These are phyloP conservation scores for Chloroidium sp. DNA, from an alignment of 163 green algal species.

Conservation along the genomic window DNA sequence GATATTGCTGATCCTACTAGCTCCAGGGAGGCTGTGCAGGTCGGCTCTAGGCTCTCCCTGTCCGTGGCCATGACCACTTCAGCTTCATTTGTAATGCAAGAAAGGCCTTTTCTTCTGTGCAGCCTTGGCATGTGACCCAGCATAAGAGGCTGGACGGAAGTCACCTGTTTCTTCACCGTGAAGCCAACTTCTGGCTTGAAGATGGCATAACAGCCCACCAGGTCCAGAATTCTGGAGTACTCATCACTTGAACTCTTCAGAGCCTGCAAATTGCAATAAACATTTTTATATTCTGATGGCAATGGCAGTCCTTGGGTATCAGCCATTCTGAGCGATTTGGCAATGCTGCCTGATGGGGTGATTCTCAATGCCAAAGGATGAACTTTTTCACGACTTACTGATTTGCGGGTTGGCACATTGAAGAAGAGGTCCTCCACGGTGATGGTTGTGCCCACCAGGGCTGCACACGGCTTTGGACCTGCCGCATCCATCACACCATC, in stretches of 20 bases:
- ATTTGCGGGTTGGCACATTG: constrained; percentile 72
- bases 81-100: too few species aligned
- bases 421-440: constrained; percentile 95
- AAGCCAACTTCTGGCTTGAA: constrained; percentile 58
- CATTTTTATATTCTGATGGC: too few species aligned
- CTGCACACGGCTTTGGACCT: constrained; percentile 57
- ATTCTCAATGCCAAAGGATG: not conserved
- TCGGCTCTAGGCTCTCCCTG: too few species aligned
- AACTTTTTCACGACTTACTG: constrained; percentile 32
- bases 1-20: too few species aligned
- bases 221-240: constrained; percentile 74
- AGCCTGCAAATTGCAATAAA: constrained; percentile 20
- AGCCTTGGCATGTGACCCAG: too few species aligned
- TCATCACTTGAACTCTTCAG: constrained; percentile 66
- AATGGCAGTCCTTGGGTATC: too few species aligned
- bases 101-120: too few species aligned
- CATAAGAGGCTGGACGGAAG: not conserved
- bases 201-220: constrained; percentile 72
- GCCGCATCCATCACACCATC: constrained; percentile 52
- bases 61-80: too few species aligned
- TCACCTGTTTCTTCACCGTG: constrained; percentile 44
- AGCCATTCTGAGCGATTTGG: too few species aligned
- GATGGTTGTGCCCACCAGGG: constrained; percentile 75
- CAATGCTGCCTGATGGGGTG: too few species aligned
- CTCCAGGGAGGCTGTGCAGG: too few species aligned